phyloP scores from a whole-genome alignment of 148 eudicot species.

The Tetragonia tetragonoides region DNA sequence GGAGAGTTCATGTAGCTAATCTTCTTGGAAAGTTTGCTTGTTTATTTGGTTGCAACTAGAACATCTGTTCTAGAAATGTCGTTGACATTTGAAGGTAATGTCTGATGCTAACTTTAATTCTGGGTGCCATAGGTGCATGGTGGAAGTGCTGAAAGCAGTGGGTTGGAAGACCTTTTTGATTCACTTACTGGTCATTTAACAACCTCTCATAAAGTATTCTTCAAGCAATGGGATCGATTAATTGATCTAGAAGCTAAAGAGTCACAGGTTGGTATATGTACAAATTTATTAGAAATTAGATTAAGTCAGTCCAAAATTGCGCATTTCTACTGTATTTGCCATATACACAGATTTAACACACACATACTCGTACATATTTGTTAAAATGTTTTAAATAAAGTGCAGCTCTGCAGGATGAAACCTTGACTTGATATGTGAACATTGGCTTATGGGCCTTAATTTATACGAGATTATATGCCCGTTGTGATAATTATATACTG shows the following conservation, averaged over 20 bases:
- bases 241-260: conserved; percentile 93
- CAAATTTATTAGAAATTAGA: neutral
- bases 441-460: too few species aligned
- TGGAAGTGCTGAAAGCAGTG: conserved; percentile 80
- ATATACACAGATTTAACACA: neutral
- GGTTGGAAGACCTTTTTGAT: conserved; percentile 67
- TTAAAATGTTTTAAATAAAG: neutral
- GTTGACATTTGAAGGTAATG: neutral
- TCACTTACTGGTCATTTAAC: conserved; percentile 79
- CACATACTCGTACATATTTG: neutral
- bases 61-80: neutral
- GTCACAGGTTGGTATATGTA: conserved; percentile 47
- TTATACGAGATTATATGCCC: too few species aligned
- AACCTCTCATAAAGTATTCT: conserved; percentile 56
- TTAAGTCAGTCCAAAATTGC: neutral
- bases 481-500: too few species aligned
- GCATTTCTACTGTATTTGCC: neutral
- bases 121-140: conserved; percentile 64
- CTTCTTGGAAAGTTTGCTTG: conserved; percentile 4
- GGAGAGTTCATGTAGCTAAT: neutral
- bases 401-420: neutral
- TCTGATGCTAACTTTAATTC: conserved; percentile 9
- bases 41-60: neutral
- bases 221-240: conserved; percentile 74
- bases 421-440: too few species aligned